phyloP scores from a whole-genome alignment of 345 rosid species.

The Schrenkiella parvula region DNA sequence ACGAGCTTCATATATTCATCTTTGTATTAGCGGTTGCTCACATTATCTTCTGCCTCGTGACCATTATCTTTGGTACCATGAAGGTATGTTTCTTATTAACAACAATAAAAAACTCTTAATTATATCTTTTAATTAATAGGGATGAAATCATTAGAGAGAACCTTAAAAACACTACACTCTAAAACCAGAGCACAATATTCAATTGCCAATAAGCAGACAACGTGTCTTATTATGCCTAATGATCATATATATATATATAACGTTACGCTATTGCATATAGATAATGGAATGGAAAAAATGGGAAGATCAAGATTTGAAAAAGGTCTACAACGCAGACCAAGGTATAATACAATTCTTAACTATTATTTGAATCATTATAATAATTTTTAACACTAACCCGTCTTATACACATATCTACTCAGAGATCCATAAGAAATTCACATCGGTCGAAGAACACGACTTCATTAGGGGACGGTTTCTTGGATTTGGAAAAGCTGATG shows the following conservation, averaged over 20 bases:
- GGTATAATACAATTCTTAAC: constrained; percentile 33
- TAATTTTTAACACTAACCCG: background rate
- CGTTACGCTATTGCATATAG: constrained; percentile 31
- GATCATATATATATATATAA: too few relatives aligned
- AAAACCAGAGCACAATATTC: background rate
- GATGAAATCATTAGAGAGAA: background rate
- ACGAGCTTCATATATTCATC: constrained; percentile 82
- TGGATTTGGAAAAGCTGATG: constrained; percentile 60
- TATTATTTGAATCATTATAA: background rate
- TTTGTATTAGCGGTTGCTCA: constrained; percentile 74
- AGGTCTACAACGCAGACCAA: constrained; percentile 29
- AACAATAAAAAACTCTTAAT: too few relatives aligned
- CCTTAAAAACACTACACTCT: background rate
- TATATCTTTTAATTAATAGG: background rate
- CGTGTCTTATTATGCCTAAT: background rate
- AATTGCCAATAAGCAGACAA: background rate
- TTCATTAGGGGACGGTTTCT: constrained; percentile 62
- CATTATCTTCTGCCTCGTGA: constrained; percentile 68
- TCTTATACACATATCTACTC: constrained; percentile 14
- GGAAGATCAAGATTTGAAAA: constrained; percentile 44
- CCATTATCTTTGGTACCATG: constrained; percentile 68
- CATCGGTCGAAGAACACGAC: constrained; percentile 61
- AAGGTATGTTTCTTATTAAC: constrained; percentile 42
- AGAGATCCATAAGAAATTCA: constrained; percentile 42
- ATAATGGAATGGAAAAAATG: constrained; percentile 61